A percentile compares a stretch with the other conserved stretches of the same genome.
phyloP scores from a whole-genome alignment of 129 eudicot genomes.

The Helianthus tuberosus region DNA sequence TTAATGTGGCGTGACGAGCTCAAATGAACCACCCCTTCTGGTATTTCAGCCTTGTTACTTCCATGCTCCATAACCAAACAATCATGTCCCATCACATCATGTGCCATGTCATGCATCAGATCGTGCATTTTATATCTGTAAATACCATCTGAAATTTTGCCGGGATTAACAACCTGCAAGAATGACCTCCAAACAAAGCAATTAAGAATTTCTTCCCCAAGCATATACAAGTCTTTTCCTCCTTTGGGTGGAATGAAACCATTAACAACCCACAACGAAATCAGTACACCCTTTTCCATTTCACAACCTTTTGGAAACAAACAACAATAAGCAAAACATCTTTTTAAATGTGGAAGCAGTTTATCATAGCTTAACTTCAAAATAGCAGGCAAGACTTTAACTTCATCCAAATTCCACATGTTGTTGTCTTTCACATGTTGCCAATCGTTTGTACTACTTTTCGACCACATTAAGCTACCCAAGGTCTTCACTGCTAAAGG shows the following conservation, averaged over 20 bases:
- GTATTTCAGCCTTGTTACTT: conserved; percentile 14
- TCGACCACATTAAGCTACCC: conserved; percentile 18
- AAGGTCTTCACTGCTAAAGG: conserved; percentile 7
- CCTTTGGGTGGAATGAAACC: not conserved
- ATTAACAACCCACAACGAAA: not conserved
- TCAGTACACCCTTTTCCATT: not conserved
- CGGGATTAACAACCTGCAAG: conserved; percentile 31
- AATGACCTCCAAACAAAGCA: conserved; percentile 28
- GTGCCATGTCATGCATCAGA: conserved; percentile 12
- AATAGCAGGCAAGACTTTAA: not conserved
- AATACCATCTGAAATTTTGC: no score
- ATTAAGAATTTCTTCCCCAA: conserved; percentile 11
- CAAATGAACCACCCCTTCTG: conserved; percentile 10
- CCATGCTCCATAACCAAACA: not conserved
- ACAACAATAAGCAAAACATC: conserved; percentile 33
- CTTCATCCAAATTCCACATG: not conserved
- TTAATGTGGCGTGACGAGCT: not conserved
- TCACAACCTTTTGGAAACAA: not conserved
- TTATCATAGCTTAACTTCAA: conserved; percentile 3
- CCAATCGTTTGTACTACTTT: not conserved
- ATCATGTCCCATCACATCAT: not conserved
- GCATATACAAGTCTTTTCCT: not conserved
- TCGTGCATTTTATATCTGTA: not conserved
- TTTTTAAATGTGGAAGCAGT: not conserved
- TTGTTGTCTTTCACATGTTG: not conserved